Percentiles rank a stretch among this genome's conserved stretches.
Conservation (phyloP, 2,329 filamentous ascomycete genomes). For the Neoarthrinium moseri region DNA sequence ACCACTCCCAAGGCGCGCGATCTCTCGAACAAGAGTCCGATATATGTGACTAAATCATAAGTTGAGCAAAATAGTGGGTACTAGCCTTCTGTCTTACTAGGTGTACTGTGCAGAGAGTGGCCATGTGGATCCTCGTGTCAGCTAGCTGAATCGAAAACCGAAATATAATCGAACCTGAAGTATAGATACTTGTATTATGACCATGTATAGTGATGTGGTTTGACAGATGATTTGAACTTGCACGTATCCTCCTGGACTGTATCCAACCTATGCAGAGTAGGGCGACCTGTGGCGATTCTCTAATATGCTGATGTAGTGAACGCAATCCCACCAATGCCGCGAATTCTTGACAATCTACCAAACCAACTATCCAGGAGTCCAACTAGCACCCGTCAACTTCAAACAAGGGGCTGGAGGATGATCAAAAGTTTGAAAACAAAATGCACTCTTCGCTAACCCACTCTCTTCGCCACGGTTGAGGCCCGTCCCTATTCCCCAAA, state of each 20-base stretch:
- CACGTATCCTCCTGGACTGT: background rate
- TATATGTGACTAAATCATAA: too few relatives aligned
- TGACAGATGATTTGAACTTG: background rate
- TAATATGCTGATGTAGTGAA: constrained; percentile 4
- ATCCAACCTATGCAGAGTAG: constrained; percentile 5
- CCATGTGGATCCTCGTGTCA: too few relatives aligned
- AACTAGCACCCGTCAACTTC: background rate
- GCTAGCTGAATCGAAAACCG: too few relatives aligned
- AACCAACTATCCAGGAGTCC: background rate
- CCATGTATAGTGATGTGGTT: too few relatives aligned
- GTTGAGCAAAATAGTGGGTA: too few relatives aligned
- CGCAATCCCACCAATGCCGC: constrained; percentile 5
- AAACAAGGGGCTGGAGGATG: background rate
- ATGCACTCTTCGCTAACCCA: constrained; percentile 7
- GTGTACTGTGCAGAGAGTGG: too few relatives aligned
- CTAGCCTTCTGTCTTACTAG: too few relatives aligned
- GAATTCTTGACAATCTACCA: constrained; percentile 3
- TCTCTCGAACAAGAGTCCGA: too few relatives aligned
- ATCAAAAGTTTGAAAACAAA: background rate
- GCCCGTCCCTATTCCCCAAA: background rate
- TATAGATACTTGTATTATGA: too few relatives aligned
- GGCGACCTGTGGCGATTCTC: constrained; percentile 6
- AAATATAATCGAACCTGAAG: too few relatives aligned
- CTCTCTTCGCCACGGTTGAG: background rate
- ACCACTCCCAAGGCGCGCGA: too few relatives aligned